Percentiles rank a stretch among this genome's conserved stretches.
These are phyloP conservation scores for Penicillium paradoxum DNA, from an alignment of 495 filamentous ascomycete genomes.

Conservation along the genomic window DNA sequence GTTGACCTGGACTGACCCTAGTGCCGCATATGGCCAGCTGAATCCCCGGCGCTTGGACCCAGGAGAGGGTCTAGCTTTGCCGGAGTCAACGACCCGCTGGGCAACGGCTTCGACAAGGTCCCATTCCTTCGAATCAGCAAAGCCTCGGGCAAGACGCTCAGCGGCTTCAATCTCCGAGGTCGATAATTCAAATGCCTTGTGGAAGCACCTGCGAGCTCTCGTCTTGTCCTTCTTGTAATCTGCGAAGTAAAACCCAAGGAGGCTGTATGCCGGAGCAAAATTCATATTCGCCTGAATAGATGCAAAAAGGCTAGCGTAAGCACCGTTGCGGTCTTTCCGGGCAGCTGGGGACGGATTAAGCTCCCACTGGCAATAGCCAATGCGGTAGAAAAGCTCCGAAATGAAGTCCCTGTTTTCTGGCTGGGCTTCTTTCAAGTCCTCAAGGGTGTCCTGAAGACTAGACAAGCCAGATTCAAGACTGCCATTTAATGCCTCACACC, in stretches of 20 bases:
- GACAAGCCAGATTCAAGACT: constrained; percentile 58
- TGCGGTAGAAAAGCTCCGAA: constrained; percentile 78
- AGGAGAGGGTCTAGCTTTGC: constrained; percentile 79
- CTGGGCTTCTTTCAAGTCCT: constrained; percentile 49
- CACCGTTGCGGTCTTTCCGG: constrained; percentile 69
- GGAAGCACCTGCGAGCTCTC: constrained; percentile 83
- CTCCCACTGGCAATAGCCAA: constrained; percentile 88
- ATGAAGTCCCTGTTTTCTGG: constrained; percentile 62
- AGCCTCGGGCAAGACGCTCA: constrained; percentile 75
- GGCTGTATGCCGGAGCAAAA: constrained; percentile 88
- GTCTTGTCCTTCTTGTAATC: constrained; percentile 85
- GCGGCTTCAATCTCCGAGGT: constrained; percentile 81
- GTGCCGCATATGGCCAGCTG: constrained; percentile 94
- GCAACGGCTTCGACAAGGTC: constrained; percentile 91
- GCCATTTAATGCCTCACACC: constrained; percentile 82
- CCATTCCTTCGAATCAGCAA: constrained; percentile 89
- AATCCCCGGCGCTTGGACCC: constrained; percentile 85
- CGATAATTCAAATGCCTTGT: constrained; percentile 94
- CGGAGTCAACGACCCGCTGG: constrained; percentile 87
- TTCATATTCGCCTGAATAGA: constrained; percentile 84
- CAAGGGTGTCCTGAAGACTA: constrained; percentile 66
- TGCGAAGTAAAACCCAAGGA: constrained; percentile 88
- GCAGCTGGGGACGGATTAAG: constrained; percentile 62
- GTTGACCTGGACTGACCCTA: constrained; percentile 95
- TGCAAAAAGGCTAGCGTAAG: constrained; percentile 77